Evolutionary conservation across 768 basidiomycete species (phyloP).

Genomic region (Lactarius hatsudake): DNA sequence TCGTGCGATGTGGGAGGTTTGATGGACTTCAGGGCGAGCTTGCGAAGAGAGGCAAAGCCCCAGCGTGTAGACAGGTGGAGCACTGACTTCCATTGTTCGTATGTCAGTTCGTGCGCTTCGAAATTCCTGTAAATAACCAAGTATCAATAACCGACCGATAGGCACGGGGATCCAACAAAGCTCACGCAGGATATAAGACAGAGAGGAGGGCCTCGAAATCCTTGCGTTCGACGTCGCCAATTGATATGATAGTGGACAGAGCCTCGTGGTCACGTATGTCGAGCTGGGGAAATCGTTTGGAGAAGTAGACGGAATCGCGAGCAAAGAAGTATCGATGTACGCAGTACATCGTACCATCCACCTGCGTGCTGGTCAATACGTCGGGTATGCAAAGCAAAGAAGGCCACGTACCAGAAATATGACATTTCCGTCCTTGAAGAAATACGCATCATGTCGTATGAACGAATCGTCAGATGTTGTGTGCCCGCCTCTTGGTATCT

Average conservation of each 20-base stretch:
- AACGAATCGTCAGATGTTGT: not conserved
- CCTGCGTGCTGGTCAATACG: not conserved
- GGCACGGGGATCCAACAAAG: not conserved
- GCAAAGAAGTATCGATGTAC: too few species aligned
- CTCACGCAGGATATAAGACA: constrained; percentile 26
- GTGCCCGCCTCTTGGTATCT: not conserved
- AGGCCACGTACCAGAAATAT: constrained; percentile 18
- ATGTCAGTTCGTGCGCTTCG: constrained; percentile 8
- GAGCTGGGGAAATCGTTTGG: too few species aligned
- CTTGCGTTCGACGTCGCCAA: constrained; percentile 12
- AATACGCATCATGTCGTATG: constrained; percentile 17
- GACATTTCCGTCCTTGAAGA: constrained; percentile 21
- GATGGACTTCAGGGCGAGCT: not conserved
- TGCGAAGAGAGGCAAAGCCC: constrained; percentile 34
- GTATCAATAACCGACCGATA: not conserved
- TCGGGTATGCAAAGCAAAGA: not conserved
- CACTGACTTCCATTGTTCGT: constrained; percentile 32
- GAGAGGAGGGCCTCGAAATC: constrained; percentile 28
- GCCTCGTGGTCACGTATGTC: too few species aligned
- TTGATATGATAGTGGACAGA: constrained; percentile 10
- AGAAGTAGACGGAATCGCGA: too few species aligned
- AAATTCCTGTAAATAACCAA: not conserved
- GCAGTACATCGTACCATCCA: constrained; percentile 13
- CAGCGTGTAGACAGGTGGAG: constrained; percentile 32
- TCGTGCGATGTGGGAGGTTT: constrained; percentile 15